Percentiles rank a stretch among this genome's conserved stretches.
phyloP scores from a whole-genome alignment of 768 basidiomycete genomes.

The Lactifluus subvellereus region DNA sequence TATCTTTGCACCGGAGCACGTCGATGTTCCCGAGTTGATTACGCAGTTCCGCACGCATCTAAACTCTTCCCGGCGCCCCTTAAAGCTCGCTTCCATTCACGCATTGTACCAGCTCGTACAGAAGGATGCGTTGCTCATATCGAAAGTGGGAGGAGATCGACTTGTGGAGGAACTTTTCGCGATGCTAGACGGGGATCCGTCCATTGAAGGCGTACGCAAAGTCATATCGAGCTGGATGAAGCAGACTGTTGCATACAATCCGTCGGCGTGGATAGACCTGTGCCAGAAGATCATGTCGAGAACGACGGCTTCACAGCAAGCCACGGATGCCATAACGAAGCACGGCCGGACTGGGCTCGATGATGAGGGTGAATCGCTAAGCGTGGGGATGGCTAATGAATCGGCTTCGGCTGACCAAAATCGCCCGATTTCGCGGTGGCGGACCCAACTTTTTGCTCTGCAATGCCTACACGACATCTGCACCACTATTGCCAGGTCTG shows the following conservation, averaged over 20 bases:
- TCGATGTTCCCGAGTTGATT: slow-evolving; percentile 77
- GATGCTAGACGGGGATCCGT: slow-evolving; percentile 91
- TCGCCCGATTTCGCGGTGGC: slow-evolving; percentile 76
- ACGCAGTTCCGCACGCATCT: slow-evolving; percentile 73
- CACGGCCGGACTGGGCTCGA: slow-evolving; percentile 52
- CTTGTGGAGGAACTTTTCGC: slow-evolving; percentile 93
- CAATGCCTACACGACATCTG: slow-evolving; percentile 90
- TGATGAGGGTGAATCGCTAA: slow-evolving; percentile 92
- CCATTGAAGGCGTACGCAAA: slow-evolving; percentile 87
- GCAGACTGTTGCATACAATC: slow-evolving; percentile 89
- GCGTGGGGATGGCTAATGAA: slow-evolving; percentile 47
- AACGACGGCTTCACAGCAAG: slow-evolving; percentile 79
- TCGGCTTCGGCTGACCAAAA: slow-evolving; percentile 35
- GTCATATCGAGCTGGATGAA: slow-evolving; percentile 93
- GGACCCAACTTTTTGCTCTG: slow-evolving; percentile 92
- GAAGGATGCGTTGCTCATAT: slow-evolving; percentile 87
- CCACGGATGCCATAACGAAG: slow-evolving; percentile 52
- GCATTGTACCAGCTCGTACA: slow-evolving; percentile 96
- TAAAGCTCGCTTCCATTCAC: slow-evolving; percentile 93
- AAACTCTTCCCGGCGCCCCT: slow-evolving; percentile 70
- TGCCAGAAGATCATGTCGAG: slow-evolving; percentile 97
- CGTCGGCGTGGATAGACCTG: slow-evolving; percentile 96
- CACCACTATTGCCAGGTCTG: slow-evolving; percentile 61
- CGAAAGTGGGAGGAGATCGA: slow-evolving; percentile 87
- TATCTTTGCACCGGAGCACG: slow-evolving; percentile 87